Percentiles rank a stretch among this genome's conserved stretches.
Conservation (phyloP, 495 filamentous ascomycete species). For the Apiosordaria backusii region DNA sequence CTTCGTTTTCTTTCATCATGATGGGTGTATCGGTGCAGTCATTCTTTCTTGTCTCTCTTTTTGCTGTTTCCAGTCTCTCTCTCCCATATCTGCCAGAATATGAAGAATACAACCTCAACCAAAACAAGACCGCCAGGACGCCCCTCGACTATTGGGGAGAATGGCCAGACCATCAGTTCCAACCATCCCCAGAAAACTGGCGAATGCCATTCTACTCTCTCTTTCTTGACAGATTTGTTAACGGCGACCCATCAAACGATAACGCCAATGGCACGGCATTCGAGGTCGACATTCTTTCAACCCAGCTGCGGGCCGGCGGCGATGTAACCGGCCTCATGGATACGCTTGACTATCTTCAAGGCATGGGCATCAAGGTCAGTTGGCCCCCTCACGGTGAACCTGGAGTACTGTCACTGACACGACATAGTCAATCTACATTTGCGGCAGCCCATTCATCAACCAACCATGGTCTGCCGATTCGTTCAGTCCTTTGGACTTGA, state of each 20-base stretch:
- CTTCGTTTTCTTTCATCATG: slow-evolving; percentile 3
- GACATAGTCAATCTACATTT: slow-evolving; percentile 61
- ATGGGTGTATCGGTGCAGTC: slow-evolving; percentile 11
- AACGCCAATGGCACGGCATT: slow-evolving; percentile 66
- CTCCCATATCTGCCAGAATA: slow-evolving; percentile 55
- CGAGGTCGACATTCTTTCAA: slow-evolving; percentile 64
- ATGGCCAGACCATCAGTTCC: slow-evolving; percentile 54
- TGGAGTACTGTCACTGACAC: background rate
- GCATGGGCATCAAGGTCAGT: slow-evolving; percentile 61
- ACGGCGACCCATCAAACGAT: slow-evolving; percentile 69
- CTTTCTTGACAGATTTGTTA: slow-evolving; percentile 65
- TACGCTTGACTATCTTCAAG: slow-evolving; percentile 69
- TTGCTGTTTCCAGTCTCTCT: slow-evolving; percentile 6
- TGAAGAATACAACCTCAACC: slow-evolving; percentile 59
- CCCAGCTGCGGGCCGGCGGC: slow-evolving; percentile 67
- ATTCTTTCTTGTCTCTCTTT: slow-evolving; percentile 14
- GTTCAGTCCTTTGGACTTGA: slow-evolving; percentile 41
- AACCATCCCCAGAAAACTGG: slow-evolving; percentile 64
- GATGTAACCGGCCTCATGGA: slow-evolving; percentile 63
- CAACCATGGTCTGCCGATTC: slow-evolving; percentile 51
- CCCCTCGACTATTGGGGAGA: slow-evolving; percentile 60
- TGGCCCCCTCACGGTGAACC: background rate
- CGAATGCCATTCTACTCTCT: slow-evolving; percentile 66
- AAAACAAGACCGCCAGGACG: slow-evolving; percentile 53
- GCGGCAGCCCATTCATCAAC: slow-evolving; percentile 51